These are phyloP conservation scores for Dalbergia oliveri DNA, from an alignment of 306 rosid species.

Conservation along the genomic window DNA sequence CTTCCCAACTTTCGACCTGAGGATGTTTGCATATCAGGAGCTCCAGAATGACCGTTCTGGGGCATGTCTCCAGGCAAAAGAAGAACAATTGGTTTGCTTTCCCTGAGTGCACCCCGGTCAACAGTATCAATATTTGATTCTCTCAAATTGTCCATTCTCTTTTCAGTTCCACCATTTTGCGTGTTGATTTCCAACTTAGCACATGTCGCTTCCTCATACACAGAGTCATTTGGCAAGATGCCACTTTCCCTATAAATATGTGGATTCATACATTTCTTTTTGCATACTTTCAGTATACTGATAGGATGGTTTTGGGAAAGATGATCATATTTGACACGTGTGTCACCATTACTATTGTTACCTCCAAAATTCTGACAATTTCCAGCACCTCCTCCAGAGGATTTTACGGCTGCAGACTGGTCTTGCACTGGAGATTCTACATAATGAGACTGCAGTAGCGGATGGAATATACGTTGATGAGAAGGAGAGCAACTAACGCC, in stretches of 20 bases:
- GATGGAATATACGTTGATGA: slow-evolving; percentile 52
- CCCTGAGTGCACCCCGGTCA: slow-evolving; percentile 51
- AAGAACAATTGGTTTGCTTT: slow-evolving; percentile 63
- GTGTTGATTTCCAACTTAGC: slow-evolving; percentile 39
- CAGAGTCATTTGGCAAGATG: slow-evolving; percentile 38
- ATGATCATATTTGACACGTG: slow-evolving; percentile 51
- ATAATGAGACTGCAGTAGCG: slow-evolving; percentile 67
- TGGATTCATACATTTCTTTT: slow-evolving; percentile 46
- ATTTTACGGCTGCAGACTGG: slow-evolving; percentile 50
- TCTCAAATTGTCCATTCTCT: slow-evolving; percentile 52
- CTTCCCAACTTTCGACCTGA: slow-evolving; percentile 55
- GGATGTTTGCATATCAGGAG: slow-evolving; percentile 52
- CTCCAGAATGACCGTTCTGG: slow-evolving; percentile 53
- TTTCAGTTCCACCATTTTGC: slow-evolving; percentile 52
- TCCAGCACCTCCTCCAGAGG: slow-evolving; percentile 48
- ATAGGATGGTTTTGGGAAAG: slow-evolving; percentile 49
- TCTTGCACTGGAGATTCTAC: slow-evolving; percentile 51
- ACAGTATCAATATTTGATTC: slow-evolving; percentile 43
- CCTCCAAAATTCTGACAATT: slow-evolving; percentile 52
- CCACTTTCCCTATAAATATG: slow-evolving; percentile 50
- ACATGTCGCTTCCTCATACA: slow-evolving; percentile 49
- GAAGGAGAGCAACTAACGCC: slow-evolving; percentile 66
- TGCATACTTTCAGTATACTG: slow-evolving; percentile 48
- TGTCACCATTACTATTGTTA: slow-evolving; percentile 39
- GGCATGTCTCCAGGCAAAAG: slow-evolving; percentile 58